phyloP scores from a whole-genome alignment of 495 filamentous ascomycete genomes.

The Xylaria castorea region DNA sequence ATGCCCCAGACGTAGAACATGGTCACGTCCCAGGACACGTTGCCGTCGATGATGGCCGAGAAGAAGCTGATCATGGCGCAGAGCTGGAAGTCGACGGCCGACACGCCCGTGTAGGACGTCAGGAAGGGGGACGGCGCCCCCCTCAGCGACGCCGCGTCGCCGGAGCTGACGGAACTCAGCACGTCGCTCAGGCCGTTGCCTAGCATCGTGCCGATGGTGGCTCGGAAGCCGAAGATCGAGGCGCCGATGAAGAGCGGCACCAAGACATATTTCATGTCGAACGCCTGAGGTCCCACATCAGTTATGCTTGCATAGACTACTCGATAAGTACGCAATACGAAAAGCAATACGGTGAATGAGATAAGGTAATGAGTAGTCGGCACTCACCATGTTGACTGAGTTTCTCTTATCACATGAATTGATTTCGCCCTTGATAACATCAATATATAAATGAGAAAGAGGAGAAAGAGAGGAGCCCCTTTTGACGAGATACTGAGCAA shows the following conservation, averaged over 20 bases:
- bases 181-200: slow-evolving; percentile 33
- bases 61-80: slow-evolving; percentile 61
- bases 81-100: slow-evolving; percentile 55
- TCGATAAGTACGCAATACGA: not conserved
- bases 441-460: not conserved
- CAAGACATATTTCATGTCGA: slow-evolving; percentile 35
- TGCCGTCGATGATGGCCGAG: slow-evolving; percentile 60
- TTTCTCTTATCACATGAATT: slow-evolving; percentile 2
- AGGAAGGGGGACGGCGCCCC: slow-evolving; percentile 36
- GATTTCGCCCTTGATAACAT: not conserved
- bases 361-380: not conserved
- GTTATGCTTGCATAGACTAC: not conserved
- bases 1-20: slow-evolving; percentile 59
- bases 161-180: slow-evolving; percentile 22
- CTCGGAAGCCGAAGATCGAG: slow-evolving; percentile 33
- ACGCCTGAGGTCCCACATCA: slow-evolving; percentile 11
- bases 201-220: slow-evolving; percentile 29
- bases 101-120: slow-evolving; percentile 57
- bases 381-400: slow-evolving; percentile 12
- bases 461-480: not conserved
- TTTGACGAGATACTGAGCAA: not conserved
- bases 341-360: not conserved
- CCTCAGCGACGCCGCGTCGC: slow-evolving; percentile 12
- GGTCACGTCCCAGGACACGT: slow-evolving; percentile 45
- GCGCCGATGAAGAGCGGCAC: slow-evolving; percentile 34